Percentiles rank a stretch among this genome's conserved stretches.
Conservation (phyloP, 169 alveolate species). For the Condylostoma magnum region DNA sequence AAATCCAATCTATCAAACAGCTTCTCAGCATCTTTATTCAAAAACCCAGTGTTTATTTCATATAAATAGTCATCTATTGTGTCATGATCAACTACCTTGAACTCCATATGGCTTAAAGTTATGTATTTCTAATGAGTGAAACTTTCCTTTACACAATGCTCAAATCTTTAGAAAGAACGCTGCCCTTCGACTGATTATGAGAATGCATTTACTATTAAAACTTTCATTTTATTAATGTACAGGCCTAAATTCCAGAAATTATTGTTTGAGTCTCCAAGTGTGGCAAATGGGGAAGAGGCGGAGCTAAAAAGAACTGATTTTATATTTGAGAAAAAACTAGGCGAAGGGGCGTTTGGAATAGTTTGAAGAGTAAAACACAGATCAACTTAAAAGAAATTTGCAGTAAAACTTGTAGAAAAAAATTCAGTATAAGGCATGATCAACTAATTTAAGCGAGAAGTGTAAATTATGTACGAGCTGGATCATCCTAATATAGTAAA, state of each 20-base stretch:
- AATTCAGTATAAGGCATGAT: constrained; percentile 53
- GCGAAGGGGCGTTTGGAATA: constrained; percentile 86
- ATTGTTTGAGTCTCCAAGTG: constrained; percentile 27
- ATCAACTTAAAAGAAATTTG: constrained; percentile 63
- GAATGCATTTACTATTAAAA: constrained; percentile 62
- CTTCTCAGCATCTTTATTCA: constrained; percentile 52
- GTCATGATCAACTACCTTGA: constrained; percentile 47
- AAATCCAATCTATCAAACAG: constrained; percentile 68
- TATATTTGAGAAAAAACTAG: constrained; percentile 57
- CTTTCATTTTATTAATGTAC: constrained; percentile 48
- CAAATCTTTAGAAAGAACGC: constrained; percentile 33
- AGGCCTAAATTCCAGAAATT: neutral
- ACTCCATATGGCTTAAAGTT: constrained; percentile 3
- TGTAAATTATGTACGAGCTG: constrained; percentile 81
- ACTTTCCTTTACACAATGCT: constrained; percentile 30
- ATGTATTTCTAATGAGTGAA: constrained; percentile 16
- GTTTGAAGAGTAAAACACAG: constrained; percentile 80
- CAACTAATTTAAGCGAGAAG: constrained; percentile 68
- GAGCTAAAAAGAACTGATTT: constrained; percentile 21
- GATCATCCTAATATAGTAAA: constrained; percentile 85
- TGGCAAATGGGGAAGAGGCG: constrained; percentile 19
- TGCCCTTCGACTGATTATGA: constrained; percentile 31
- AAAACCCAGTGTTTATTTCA: constrained; percentile 53
- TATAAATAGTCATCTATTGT: constrained; percentile 68
- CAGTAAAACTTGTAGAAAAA: constrained; percentile 79